These are phyloP conservation scores for Atalantia buxifolia DNA, from an alignment of 345 rosid species.

Conservation along the genomic window DNA sequence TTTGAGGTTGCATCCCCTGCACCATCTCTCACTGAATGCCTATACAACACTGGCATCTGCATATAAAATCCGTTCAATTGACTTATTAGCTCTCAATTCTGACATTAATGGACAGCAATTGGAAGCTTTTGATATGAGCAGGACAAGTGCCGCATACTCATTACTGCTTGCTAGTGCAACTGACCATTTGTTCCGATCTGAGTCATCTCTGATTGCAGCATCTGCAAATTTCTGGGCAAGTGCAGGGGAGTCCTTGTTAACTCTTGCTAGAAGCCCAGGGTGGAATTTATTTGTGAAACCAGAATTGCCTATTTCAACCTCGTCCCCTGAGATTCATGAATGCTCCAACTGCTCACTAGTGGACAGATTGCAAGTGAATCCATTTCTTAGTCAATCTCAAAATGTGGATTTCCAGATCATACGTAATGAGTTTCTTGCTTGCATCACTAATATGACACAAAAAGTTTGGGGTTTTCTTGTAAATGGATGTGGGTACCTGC, in stretches of 20 bases:
- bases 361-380: conserved; percentile 18
- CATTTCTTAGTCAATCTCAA: conserved; percentile 4
- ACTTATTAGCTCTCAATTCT: conserved; percentile 19
- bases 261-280: conserved; percentile 31
- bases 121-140: conserved; percentile 41
- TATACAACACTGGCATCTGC: conserved; percentile 69
- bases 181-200: conserved; percentile 43
- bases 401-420: conserved; percentile 29
- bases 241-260: conserved; percentile 65
- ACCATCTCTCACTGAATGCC: conserved; percentile 55
- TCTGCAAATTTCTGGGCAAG: conserved; percentile 59
- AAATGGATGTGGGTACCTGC: conserved; percentile 37
- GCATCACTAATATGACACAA: conserved; percentile 31
- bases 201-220: conserved; percentile 53
- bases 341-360: conserved; percentile 47
- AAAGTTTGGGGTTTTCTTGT: conserved; percentile 50
- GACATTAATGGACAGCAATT: conserved; percentile 17
- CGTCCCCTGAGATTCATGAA: conserved; percentile 19
- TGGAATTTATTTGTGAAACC: conserved; percentile 27
- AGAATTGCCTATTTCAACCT: conserved; percentile 8
- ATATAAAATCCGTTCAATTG: conserved; percentile 47
- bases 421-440: conserved; percentile 32
- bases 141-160: conserved; percentile 67
- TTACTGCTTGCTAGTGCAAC: conserved; percentile 64
- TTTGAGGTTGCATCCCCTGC: conserved; percentile 52